Conservation (phyloP, 2,329 filamentous ascomycete species). For the Penicillium sp. region DNA sequence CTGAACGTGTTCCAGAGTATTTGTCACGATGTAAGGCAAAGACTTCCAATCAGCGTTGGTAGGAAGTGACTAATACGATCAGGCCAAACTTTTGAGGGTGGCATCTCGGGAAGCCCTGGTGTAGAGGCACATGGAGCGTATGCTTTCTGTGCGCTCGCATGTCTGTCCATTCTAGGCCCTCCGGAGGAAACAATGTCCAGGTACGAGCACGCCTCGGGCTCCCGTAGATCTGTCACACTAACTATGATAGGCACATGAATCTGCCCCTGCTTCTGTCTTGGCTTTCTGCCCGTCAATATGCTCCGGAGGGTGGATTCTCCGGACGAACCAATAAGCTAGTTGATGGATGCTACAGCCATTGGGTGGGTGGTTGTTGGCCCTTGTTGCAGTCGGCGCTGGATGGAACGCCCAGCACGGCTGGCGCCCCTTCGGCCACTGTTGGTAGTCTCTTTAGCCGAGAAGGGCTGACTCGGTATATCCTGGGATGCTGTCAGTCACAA, state of each 20-base stretch:
- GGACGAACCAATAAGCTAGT: slow-evolving; percentile 97
- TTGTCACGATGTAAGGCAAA: slow-evolving; percentile 65
- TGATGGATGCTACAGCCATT: slow-evolving; percentile 97
- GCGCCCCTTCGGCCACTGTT: slow-evolving; percentile 19
- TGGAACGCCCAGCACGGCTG: slow-evolving; percentile 40
- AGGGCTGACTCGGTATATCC: slow-evolving; percentile 80
- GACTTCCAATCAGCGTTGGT: not conserved
- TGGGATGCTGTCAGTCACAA: slow-evolving; percentile 76
- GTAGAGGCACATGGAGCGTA: slow-evolving; percentile 95
- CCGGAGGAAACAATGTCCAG: slow-evolving; percentile 68
- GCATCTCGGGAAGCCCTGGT: slow-evolving; percentile 77
- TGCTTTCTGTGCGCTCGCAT: slow-evolving; percentile 87
- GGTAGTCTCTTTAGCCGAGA: slow-evolving; percentile 66
- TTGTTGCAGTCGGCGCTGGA: slow-evolving; percentile 73
- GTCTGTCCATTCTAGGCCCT: slow-evolving; percentile 75
- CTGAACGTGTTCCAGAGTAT: slow-evolving; percentile 70
- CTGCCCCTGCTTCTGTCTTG: slow-evolving; percentile 72
- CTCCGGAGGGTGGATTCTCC: slow-evolving; percentile 85
- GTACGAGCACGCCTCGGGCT: slow-evolving; percentile 44
- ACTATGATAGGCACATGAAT: slow-evolving; percentile 60
- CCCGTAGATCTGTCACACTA: slow-evolving; percentile 16
- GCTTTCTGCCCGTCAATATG: slow-evolving; percentile 83
- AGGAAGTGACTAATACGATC: slow-evolving; percentile 12
- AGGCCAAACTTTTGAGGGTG: slow-evolving; percentile 93
- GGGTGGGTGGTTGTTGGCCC: slow-evolving; percentile 93